Conservation (phyloP, 495 filamentous ascomycete genomes). For the Melanomma pulvis-pyrius region DNA sequence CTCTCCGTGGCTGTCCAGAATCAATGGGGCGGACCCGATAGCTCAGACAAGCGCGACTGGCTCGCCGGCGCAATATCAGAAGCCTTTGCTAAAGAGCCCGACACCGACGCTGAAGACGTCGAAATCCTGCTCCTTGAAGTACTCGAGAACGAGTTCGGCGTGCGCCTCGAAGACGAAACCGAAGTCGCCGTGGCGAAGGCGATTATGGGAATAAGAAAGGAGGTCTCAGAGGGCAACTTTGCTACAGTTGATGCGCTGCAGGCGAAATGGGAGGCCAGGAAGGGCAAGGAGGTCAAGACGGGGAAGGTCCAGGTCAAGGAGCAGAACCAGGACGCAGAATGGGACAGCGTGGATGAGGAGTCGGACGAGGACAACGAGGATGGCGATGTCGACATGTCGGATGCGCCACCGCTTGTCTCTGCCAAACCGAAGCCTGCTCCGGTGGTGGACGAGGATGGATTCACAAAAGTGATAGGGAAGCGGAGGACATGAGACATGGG, state of each 20-base stretch:
- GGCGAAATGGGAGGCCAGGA: conserved; percentile 63
- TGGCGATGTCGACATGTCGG: conserved; percentile 62
- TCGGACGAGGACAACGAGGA: conserved; percentile 58
- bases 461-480: conserved; percentile 82
- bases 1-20: conserved; percentile 85
- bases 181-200: conserved; percentile 70
- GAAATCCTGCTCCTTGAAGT: conserved; percentile 82
- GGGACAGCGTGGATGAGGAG: conserved; percentile 61
- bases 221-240: conserved; percentile 67
- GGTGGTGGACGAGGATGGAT: conserved; percentile 90
- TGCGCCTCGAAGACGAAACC: conserved; percentile 85
- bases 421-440: conserved; percentile 63
- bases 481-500: conserved; percentile 60
- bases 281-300: conserved; percentile 52
- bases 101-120: conserved; percentile 79
- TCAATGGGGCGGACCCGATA: conserved; percentile 85
- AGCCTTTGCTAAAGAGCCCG: conserved; percentile 68
- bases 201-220: conserved; percentile 67
- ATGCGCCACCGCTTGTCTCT: conserved; percentile 64
- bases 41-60: conserved; percentile 90
- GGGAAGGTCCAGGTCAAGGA: conserved; percentile 46
- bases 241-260: conserved; percentile 68
- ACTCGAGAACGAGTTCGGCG: conserved; percentile 94
- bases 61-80: conserved; percentile 88
- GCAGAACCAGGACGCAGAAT: conserved; percentile 53